These are phyloP conservation scores for Lentinula sp. DNA, from an alignment of 768 basidiomycete species.

Conservation along the genomic window DNA sequence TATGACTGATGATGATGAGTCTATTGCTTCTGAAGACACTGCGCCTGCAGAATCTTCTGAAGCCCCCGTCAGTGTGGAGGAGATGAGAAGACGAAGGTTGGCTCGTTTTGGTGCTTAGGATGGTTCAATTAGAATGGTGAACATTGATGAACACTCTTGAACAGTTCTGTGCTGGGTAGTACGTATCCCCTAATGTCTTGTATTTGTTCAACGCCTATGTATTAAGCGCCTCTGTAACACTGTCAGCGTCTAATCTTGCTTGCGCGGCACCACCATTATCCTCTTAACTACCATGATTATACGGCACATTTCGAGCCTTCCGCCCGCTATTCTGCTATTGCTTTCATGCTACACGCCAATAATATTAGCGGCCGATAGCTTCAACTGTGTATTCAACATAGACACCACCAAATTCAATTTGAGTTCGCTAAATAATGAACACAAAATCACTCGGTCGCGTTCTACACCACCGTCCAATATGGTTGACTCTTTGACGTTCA, in stretches of 20 bases:
- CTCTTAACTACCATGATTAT: conserved; percentile 12
- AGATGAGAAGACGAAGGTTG: conserved; percentile 57
- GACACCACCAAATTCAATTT: conserved; percentile 55
- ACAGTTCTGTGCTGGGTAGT: too few relatives aligned
- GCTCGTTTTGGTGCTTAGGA: conserved; percentile 54
- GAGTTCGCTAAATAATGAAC: conserved; percentile 44
- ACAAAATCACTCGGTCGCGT: conserved; percentile 43
- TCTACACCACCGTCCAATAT: conserved; percentile 60
- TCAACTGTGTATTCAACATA: conserved; percentile 47
- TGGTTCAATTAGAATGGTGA: neutral
- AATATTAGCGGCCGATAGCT: conserved; percentile 34
- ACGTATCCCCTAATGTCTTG: too few relatives aligned
- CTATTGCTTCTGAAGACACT: conserved; percentile 31
- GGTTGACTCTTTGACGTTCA: conserved; percentile 54
- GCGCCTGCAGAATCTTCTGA: conserved; percentile 10
- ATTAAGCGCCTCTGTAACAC: too few relatives aligned
- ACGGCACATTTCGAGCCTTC: conserved; percentile 9
- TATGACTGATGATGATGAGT: conserved; percentile 27
- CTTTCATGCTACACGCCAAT: conserved; percentile 17
- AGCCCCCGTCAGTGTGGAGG: conserved; percentile 46
- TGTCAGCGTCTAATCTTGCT: neutral
- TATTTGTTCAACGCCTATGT: too few relatives aligned
- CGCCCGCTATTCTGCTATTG: conserved; percentile 7
- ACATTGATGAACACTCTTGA: neutral
- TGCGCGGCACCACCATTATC: neutral